Evolutionary conservation across 2,329 filamentous ascomycete species (phyloP).

Genomic region (Alternaria hordeiaustralica): DNA sequence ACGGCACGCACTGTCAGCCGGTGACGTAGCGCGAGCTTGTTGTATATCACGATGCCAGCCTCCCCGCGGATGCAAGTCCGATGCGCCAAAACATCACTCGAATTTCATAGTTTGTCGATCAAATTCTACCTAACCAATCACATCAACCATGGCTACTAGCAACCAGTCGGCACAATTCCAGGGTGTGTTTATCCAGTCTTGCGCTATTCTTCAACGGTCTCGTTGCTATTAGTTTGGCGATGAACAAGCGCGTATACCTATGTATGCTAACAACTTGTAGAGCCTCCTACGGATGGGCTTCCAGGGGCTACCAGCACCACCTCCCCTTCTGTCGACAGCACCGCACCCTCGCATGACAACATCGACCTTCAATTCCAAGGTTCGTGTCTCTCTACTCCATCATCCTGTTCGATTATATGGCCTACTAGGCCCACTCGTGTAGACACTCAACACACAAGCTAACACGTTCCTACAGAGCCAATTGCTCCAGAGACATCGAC

Average conservation of each 20-base stretch:
- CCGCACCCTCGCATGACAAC: neutral
- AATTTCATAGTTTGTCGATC: neutral
- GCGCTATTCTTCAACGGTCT: neutral
- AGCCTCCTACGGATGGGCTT: constrained; percentile 4
- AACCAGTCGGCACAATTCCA: constrained; percentile 13
- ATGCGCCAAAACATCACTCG: neutral
- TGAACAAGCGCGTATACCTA: neutral
- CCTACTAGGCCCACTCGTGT: neutral
- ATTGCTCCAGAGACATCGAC: neutral
- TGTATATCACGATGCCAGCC: constrained; percentile 7
- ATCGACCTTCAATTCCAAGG: constrained; percentile 13
- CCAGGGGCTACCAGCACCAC: constrained; percentile 3
- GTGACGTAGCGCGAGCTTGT: constrained; percentile 15
- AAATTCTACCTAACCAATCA: neutral
- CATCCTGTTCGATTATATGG: neutral
- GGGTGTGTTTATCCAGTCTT: constrained; percentile 2
- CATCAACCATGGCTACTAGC: constrained; percentile 2
- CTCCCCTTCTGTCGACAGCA: neutral
- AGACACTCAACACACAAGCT: neutral
- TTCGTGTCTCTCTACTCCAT: neutral
- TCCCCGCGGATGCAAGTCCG: neutral
- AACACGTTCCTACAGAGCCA: constrained; percentile 5
- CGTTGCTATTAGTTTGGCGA: neutral
- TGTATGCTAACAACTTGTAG: neutral
- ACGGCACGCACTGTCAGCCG: constrained; percentile 10